phyloP scores from a whole-genome alignment of 108 stramenopile genomes.

The Nitzschia sp. region DNA sequence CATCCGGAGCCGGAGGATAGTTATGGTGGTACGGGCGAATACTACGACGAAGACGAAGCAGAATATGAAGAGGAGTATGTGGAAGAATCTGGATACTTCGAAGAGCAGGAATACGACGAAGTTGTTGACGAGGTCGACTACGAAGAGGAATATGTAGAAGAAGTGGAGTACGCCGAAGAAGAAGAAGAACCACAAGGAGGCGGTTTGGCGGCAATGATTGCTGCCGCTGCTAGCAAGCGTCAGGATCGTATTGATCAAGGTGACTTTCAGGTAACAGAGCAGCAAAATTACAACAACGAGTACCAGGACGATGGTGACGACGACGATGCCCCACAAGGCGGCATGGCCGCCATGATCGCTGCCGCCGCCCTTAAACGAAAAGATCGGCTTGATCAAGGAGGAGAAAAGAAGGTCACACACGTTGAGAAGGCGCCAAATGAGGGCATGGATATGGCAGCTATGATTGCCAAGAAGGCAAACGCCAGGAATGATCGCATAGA shows the following conservation, averaged over 20 bases:
- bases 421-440: conserved; percentile 5
- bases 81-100: conserved; percentile 6
- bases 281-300: neutral
- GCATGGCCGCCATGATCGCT: conserved; percentile 39
- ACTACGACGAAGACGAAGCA: neutral
- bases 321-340: conserved; percentile 11
- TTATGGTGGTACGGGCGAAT: neutral
- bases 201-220: conserved; percentile 29
- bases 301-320: neutral
- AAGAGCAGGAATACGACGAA: neutral
- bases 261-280: neutral
- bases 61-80: neutral
- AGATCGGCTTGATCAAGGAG: conserved; percentile 9
- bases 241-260: conserved; percentile 4
- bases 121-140: conserved; percentile 1
- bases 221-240: conserved; percentile 15
- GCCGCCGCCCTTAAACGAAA: conserved; percentile 21
- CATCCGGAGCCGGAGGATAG: conserved; percentile 2
- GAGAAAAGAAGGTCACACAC: conserved; percentile 7
- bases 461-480: conserved; percentile 24
- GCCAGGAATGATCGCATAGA: conserved; percentile 18
- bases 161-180: neutral
- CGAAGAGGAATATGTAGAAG: neutral
- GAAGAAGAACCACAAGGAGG: conserved; percentile 4
- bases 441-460: conserved; percentile 10